Evolutionary conservation across 2,329 filamentous ascomycete genomes (phyloP).

Genomic region (Cyphellophora europaea): DNA sequence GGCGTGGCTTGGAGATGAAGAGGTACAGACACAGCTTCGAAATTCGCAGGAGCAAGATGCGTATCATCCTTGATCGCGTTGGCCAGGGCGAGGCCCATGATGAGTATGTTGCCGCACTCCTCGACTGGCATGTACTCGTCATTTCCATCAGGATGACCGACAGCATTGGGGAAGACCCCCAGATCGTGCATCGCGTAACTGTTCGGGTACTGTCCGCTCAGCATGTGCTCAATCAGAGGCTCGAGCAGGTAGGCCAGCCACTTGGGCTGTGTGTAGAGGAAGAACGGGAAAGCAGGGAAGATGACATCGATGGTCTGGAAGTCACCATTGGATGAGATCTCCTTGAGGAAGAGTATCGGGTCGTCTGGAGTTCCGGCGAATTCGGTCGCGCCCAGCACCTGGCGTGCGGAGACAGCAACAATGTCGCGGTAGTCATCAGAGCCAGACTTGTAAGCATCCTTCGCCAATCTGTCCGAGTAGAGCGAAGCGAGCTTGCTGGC

Average conservation of each 20-base stretch:
- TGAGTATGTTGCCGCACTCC: slow-evolving; percentile 73
- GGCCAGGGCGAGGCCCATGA: slow-evolving; percentile 68
- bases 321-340: slow-evolving; percentile 79
- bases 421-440: slow-evolving; percentile 69
- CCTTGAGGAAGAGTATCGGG: slow-evolving; percentile 71
- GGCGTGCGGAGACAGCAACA: slow-evolving; percentile 65
- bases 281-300: slow-evolving; percentile 78
- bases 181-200: slow-evolving; percentile 72
- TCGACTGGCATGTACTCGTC: slow-evolving; percentile 72
- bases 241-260: slow-evolving; percentile 74
- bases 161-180: slow-evolving; percentile 66
- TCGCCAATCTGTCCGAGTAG: slow-evolving; percentile 61
- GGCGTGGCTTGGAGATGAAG: slow-evolving; percentile 1
- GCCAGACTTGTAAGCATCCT: slow-evolving; percentile 64
- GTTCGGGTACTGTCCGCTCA: slow-evolving; percentile 77
- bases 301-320: slow-evolving; percentile 82
- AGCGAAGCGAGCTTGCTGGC: slow-evolving; percentile 57
- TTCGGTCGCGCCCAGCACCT: slow-evolving; percentile 69
- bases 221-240: slow-evolving; percentile 70
- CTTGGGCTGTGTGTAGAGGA: slow-evolving; percentile 71
- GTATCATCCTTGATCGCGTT: slow-evolving; percentile 49
- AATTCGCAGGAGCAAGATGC: slow-evolving; percentile 19
- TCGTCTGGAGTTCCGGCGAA: slow-evolving; percentile 62
- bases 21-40: slow-evolving; percentile 22
- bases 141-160: slow-evolving; percentile 59